Evolutionary conservation across 495 filamentous ascomycete species (phyloP), one percentile per base, ranked within the genome.

Genomic region (Podospora comata): DNA sequence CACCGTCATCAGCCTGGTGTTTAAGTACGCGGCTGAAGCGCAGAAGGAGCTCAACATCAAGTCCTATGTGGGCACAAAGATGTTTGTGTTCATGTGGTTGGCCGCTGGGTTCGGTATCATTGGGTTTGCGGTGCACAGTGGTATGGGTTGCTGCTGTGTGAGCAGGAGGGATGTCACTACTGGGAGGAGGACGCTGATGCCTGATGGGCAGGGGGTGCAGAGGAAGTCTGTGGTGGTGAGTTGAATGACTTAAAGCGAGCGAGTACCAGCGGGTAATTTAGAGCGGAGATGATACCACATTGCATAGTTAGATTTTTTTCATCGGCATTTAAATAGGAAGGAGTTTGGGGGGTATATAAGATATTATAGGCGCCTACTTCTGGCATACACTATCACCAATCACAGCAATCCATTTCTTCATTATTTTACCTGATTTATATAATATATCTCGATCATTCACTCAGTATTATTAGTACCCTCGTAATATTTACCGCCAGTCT

Each of bases 51-150:
- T 97, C 19, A 95, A 96, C 73, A 94, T 97, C 71, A 75, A 80
- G 7, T 91, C 90, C 4, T 77, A 83, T 15, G 73, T 97, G 5
- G 93, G 93, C 3, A 80, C 68, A 5, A 81, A 84, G 71, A 96
- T 97, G 93, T 85, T 96, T 73, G 89, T 81, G 0, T 96, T 96
- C 71, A 93, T 96, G 91, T 97, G 94, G 94, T 83, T 91, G 44
- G 92, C 89, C 0, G 82, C 86, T 0, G 90, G 79, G 0, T 90
- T 89, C 64, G 84, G 85, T 6, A 72, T 93, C 1, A 66, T 91
- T 60, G 88, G 87, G 0, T 95, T 90, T 71, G 74, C 92, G 15
- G 76, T 94, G 39, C 91, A 94, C 73, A 75, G 89, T 1, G 85
- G 88, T 3, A 82, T 92, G 78, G 89, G 87, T 71, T 97, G 93